Conservation (phyloP, 164 flowering plant genomes). For the Annona cherimola region DNA sequence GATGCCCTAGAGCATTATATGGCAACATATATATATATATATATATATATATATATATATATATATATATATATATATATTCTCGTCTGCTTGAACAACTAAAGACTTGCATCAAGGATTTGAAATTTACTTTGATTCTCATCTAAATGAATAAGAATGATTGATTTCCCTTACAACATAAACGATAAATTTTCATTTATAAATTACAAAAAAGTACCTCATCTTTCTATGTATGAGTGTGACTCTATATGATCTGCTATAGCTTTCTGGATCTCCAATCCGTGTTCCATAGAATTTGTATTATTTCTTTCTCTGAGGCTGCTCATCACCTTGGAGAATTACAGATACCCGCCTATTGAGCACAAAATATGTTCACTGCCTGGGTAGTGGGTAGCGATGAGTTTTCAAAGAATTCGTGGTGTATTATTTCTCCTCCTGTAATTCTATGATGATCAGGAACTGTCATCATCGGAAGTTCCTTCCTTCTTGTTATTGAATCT, state of each 20-base stretch:
- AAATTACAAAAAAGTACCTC: background rate
- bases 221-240: background rate
- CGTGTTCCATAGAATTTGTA: background rate
- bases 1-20: too few relatives aligned
- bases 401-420: background rate
- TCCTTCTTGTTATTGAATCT: constrained; percentile 51
- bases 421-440: constrained; percentile 3
- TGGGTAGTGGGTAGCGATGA: background rate
- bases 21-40: too few relatives aligned
- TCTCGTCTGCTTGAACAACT: too few relatives aligned
- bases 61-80: too few relatives aligned
- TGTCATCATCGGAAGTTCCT: constrained; percentile 62
- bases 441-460: constrained; percentile 42
- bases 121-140: background rate
- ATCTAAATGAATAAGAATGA: background rate
- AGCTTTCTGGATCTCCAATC: background rate
- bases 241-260: background rate
- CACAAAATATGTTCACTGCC: background rate
- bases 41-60: too few relatives aligned
- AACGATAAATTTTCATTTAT: background rate
- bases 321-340: background rate
- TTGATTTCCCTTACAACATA: background rate
- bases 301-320: background rate
- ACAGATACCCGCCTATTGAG: background rate
- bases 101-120: background rate